Evolutionary conservation across 2,329 filamentous ascomycete species (phyloP).

Genomic region (Tothia fuscella): DNA sequence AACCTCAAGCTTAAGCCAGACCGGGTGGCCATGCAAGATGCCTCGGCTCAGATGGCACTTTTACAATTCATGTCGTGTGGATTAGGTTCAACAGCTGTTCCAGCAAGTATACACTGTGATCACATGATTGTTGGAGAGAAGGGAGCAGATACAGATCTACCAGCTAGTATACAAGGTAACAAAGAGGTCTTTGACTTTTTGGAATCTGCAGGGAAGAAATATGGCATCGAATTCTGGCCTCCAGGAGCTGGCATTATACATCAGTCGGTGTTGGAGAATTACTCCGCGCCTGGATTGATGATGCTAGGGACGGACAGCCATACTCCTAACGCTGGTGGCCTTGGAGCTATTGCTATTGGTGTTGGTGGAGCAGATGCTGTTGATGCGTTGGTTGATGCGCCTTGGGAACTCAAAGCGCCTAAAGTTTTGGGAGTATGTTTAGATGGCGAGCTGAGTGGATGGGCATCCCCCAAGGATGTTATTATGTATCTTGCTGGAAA

Average conservation of each 20-base stretch:
- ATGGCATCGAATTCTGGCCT: conserved; percentile 92
- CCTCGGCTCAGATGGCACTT: conserved; percentile 94
- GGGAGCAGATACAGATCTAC: conserved; percentile 76
- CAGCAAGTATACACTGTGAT: conserved; percentile 96
- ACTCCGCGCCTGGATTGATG: conserved; percentile 92
- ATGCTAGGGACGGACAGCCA: conserved; percentile 98
- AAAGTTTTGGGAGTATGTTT: conserved; percentile 78
- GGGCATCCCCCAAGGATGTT: conserved; percentile 91
- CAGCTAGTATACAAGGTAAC: conserved; percentile 77
- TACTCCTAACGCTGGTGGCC: conserved; percentile 90
- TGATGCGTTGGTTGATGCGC: conserved; percentile 87
- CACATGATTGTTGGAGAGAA: conserved; percentile 95
- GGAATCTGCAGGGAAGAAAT: conserved; percentile 81
- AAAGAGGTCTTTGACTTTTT: conserved; percentile 97
- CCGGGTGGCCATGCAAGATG: conserved; percentile 97
- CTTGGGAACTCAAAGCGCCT: conserved; percentile 95
- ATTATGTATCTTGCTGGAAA: conserved; percentile 82
- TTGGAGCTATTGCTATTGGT: conserved; percentile 89
- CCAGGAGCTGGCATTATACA: conserved; percentile 93
- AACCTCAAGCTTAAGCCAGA: conserved; percentile 97
- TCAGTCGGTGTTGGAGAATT: conserved; percentile 96
- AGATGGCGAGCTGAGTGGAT: conserved; percentile 72
- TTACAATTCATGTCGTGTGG: conserved; percentile 98
- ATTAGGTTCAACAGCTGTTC: conserved; percentile 77
- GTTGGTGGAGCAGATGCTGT: conserved; percentile 96